Conservation (phyloP, 441 rosid genomes). For the Syzygium malaccense region DNA sequence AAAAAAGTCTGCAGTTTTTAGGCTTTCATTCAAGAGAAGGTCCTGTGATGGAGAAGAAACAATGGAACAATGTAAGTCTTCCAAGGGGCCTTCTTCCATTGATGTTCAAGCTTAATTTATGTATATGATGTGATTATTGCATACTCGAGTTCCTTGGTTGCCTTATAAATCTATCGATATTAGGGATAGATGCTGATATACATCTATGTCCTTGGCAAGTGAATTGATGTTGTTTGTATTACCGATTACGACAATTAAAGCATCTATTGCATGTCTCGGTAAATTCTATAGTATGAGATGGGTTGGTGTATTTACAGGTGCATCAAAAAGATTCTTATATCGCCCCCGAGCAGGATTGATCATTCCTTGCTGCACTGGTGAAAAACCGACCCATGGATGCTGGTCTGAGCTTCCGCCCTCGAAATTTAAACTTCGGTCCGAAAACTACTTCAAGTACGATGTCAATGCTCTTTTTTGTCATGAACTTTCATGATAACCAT, state of each 20-base stretch:
- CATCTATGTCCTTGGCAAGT: not conserved
- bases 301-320: slow-evolving; percentile 20
- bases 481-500: not conserved
- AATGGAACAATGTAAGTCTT: slow-evolving; percentile 39
- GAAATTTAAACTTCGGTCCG: slow-evolving; percentile 76
- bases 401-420: slow-evolving; percentile 83
- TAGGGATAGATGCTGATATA: not conserved
- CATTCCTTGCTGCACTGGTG: slow-evolving; percentile 39
- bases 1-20: slow-evolving; percentile 48
- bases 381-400: slow-evolving; percentile 45
- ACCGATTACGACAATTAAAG: not conserved
- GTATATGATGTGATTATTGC: not conserved
- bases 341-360: slow-evolving; percentile 48
- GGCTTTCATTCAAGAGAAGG: slow-evolving; percentile 80
- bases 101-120: not conserved
- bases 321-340: slow-evolving; percentile 44
- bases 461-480: not conserved
- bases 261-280: not conserved
- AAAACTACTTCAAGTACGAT: slow-evolving; percentile 69
- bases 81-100: not conserved
- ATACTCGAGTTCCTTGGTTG: not conserved
- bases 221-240: not conserved
- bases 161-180: not conserved
- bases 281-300: not conserved
- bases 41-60: slow-evolving; percentile 75